Percentiles rank a stretch among this genome's conserved stretches.
These are phyloP conservation scores for Boletus insuetus DNA, from an alignment of 768 basidiomycete genomes.

Conservation along the genomic window DNA sequence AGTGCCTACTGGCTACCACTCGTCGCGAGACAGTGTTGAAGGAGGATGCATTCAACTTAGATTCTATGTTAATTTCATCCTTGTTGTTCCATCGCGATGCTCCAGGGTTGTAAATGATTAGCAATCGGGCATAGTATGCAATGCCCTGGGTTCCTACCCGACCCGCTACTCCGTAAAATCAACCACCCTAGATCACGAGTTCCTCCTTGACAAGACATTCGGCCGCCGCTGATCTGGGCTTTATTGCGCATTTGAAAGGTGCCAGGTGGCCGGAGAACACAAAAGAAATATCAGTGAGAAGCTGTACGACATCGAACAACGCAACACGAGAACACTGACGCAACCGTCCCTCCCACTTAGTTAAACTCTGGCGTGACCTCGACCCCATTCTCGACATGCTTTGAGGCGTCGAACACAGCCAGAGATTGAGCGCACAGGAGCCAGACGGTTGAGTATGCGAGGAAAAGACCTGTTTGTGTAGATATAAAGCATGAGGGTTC, in stretches of 20 bases:
- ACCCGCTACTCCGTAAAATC: no score
- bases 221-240: background rate
- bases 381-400: conserved; percentile 37
- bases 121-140: no score
- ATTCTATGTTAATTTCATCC: no score
- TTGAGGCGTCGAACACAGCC: conserved; percentile 42
- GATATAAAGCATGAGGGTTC: background rate
- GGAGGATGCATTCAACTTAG: no score
- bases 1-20: no score
- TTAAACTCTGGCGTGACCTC: conserved; percentile 45
- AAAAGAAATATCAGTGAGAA: background rate
- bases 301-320: background rate
- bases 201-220: background rate
- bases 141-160: no score
- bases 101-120: no score
- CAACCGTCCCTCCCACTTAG: conserved; percentile 2
- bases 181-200: background rate
- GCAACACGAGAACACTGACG: background rate
- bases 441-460: conserved; percentile 28
- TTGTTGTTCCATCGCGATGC: no score
- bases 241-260: conserved; percentile 17
- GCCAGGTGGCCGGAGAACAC: conserved; percentile 2
- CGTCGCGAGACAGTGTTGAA: no score
- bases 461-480: conserved; percentile 20
- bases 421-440: conserved; percentile 26